Percentiles rank a stretch among this genome's conserved stretches.
phyloP scores from a whole-genome alignment of 2,329 filamentous ascomycete species.

The Neopestalotiopsis sp. region DNA sequence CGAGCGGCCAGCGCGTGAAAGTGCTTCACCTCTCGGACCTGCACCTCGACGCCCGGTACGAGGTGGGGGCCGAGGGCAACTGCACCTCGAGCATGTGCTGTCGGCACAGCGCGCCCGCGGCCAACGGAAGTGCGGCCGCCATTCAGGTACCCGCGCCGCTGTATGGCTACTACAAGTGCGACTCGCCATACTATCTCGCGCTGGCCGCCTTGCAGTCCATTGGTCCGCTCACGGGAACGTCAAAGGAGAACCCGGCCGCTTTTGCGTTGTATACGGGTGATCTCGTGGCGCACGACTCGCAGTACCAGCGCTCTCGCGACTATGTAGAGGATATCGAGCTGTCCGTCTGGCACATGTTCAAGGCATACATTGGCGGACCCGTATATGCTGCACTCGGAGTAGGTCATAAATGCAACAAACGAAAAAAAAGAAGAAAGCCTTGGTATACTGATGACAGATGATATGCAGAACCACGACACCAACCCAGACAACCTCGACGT shows the following conservation, averaged over 20 bases:
- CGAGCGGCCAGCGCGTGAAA: constrained; percentile 59
- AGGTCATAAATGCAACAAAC: constrained; percentile 13
- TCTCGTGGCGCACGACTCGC: constrained; percentile 58
- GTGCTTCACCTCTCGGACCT: constrained; percentile 62
- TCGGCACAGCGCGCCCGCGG: constrained; percentile 44
- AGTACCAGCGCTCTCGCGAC: constrained; percentile 53
- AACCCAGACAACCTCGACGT: constrained; percentile 58
- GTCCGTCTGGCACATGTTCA: constrained; percentile 59
- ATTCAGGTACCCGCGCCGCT: constrained; percentile 55
- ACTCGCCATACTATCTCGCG: constrained; percentile 62
- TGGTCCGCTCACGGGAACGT: constrained; percentile 60
- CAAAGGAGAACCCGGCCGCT: constrained; percentile 47
- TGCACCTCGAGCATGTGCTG: constrained; percentile 58
- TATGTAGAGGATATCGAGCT: constrained; percentile 60
- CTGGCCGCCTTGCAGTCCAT: constrained; percentile 61
- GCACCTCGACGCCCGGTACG: constrained; percentile 59
- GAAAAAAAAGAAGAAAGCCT: too few species aligned
- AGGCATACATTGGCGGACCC: constrained; percentile 58
- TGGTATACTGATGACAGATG: not conserved
- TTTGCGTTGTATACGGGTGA: constrained; percentile 64
- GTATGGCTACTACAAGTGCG: constrained; percentile 60
- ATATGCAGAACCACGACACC: constrained; percentile 54
- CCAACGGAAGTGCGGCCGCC: constrained; percentile 38
- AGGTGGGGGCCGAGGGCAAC: constrained; percentile 56
- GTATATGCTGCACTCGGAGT: constrained; percentile 59